Conservation (phyloP, 2,329 filamentous ascomycete genomes). For the Grosmannia huntii region DNA sequence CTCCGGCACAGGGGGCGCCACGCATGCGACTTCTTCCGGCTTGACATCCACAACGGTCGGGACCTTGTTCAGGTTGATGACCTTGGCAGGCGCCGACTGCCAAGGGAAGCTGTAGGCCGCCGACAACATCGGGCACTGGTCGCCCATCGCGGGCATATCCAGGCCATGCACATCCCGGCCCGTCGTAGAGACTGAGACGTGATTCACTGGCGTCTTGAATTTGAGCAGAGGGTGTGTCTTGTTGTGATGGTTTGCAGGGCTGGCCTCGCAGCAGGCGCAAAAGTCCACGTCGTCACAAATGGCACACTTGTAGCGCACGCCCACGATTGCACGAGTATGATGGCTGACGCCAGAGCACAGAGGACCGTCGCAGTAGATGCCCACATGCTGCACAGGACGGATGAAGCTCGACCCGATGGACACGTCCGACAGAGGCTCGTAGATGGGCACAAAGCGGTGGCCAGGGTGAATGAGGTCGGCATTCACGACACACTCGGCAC, state of each 20-base stretch:
- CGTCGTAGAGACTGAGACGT: constrained; percentile 74
- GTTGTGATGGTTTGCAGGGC: constrained; percentile 76
- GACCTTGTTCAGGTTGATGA: constrained; percentile 8
- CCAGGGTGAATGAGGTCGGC: constrained; percentile 59
- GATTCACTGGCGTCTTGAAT: constrained; percentile 84
- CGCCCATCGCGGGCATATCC: constrained; percentile 58
- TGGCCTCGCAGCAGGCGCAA: constrained; percentile 86
- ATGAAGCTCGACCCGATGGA: background rate
- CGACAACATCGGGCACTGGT: constrained; percentile 25
- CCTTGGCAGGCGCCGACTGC: background rate
- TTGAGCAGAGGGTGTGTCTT: constrained; percentile 94
- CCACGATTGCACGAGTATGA: constrained; percentile 53
- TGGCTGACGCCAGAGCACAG: constrained; percentile 51
- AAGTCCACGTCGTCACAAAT: constrained; percentile 93
- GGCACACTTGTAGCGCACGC: constrained; percentile 91
- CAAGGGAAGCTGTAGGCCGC: constrained; percentile 10
- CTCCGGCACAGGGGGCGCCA: background rate
- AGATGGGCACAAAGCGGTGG: constrained; percentile 83
- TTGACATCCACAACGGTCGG: constrained; percentile 64
- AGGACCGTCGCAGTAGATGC: constrained; percentile 91
- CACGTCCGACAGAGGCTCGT: constrained; percentile 37
- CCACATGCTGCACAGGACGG: constrained; percentile 60
- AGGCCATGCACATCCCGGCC: constrained; percentile 62
- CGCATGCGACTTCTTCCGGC: constrained; percentile 28
- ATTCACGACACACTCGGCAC: constrained; percentile 57